Base-by-base conservation (phyloP, 805 yeast species). In the Candida wancherniae region DNA sequence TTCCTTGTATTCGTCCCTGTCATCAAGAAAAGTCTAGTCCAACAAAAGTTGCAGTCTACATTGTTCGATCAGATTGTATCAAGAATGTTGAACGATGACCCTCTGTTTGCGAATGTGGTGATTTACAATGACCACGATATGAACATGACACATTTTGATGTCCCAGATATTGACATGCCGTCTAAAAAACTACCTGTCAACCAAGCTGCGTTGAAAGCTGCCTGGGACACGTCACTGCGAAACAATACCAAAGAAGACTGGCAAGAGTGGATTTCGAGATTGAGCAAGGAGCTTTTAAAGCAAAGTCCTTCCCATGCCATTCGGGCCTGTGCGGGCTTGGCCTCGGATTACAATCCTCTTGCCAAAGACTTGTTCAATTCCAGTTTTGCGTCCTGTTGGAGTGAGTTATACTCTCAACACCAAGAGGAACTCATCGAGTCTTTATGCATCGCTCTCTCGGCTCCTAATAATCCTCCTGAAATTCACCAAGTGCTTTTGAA, bases 341-440 rank as follows among this genome's bases (percentile, higher is more conserved):
- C 97, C 0, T 78, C 85, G 7, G 84, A 84, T 26, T 85, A 87
- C 46, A 77, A 82, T 33, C 95, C 96, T 0, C 57, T 92, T 26
- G 95, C 97, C 0, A 80, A 77, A 48, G 97, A 88, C 41, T 61
- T 92, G 29, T 92, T 92, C 67, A 92, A 92, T 50, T 87, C 94
- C 14, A 84, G 95, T 47, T 92, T 92, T 67, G 87, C 92, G 16
- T 82, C 94, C 47, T 88, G 96, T 44, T 92, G 98, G 98, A 75
- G 80, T 29, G 96, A 88, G 47, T 65, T 94, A 14, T 85, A 84
- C 48, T 82, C 88, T 8, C 87, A 82, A 36, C 81, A 85, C 48
- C 95, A 86, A 55, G 95, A 86, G 36, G 96, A 88, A 42, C 67
- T 92, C 27, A 85, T 88, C 3, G 83, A 83, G 44, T 73, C 94